Conservation (phyloP, 768 basidiomycete genomes). For the Trametes maxima region DNA sequence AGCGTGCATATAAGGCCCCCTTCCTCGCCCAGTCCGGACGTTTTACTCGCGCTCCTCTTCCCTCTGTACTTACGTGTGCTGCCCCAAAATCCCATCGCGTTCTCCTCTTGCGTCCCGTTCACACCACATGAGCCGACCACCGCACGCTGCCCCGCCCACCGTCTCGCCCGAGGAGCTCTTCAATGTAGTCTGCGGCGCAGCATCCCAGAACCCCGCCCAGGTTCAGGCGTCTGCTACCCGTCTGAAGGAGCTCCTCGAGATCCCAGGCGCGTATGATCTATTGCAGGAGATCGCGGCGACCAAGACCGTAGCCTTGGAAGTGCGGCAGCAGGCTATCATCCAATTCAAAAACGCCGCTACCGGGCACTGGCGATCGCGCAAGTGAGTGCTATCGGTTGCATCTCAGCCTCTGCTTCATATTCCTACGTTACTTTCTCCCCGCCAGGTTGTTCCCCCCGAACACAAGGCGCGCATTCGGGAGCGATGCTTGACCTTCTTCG, state of each 20-base stretch:
- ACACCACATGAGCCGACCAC: slow-evolving; percentile 5
- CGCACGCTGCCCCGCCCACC: slow-evolving; percentile 30
- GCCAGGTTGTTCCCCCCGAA: slow-evolving; percentile 68
- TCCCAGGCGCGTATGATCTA: slow-evolving; percentile 70
- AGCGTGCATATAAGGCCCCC: not conserved
- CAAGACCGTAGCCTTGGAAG: slow-evolving; percentile 55
- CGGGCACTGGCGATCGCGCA: slow-evolving; percentile 76
- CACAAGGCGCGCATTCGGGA: slow-evolving; percentile 66
- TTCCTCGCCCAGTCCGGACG: not conserved
- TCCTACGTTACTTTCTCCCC: not conserved
- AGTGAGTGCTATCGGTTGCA: slow-evolving; percentile 45
- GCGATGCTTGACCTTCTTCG: slow-evolving; percentile 65
- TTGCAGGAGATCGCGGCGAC: slow-evolving; percentile 75
- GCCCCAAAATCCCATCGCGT: not conserved
- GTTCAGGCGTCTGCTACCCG: slow-evolving; percentile 54
- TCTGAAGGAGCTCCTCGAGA: slow-evolving; percentile 67
- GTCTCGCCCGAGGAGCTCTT: slow-evolving; percentile 67
- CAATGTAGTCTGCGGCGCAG: slow-evolving; percentile 65
- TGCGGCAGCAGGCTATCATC: slow-evolving; percentile 82
- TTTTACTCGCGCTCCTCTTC: slow-evolving; percentile 12
- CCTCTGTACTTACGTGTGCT: not conserved
- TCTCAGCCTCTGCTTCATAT: too few relatives aligned
- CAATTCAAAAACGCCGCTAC: slow-evolving; percentile 85
- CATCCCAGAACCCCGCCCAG: slow-evolving; percentile 65
- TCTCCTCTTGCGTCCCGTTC: not conserved